Evolutionary conservation across 495 filamentous ascomycete species (phyloP).

Genomic region (Hypoxylon intermedium): DNA sequence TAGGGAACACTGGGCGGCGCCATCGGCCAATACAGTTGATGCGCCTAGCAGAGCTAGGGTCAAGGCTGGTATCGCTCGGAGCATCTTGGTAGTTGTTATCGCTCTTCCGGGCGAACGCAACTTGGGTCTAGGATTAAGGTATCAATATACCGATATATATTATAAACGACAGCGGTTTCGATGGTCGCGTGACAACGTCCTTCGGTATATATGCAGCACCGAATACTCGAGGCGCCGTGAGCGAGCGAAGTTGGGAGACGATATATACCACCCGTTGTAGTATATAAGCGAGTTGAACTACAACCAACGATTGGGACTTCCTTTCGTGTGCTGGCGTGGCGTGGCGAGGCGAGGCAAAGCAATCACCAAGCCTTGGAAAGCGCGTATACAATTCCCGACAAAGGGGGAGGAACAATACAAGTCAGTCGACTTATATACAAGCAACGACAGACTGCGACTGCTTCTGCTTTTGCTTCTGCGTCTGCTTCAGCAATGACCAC

Average conservation of each 20-base stretch:
- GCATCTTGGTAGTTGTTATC: constrained; percentile 36
- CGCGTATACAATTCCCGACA: constrained; percentile 15
- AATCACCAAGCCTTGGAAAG: constrained; percentile 4
- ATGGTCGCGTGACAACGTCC: constrained; percentile 6
- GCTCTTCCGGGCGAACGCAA: constrained; percentile 10
- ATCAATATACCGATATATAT: constrained; percentile 26
- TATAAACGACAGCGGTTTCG: constrained; percentile 5
- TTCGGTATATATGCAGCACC: constrained; percentile 19
- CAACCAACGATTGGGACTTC: constrained; percentile 12
- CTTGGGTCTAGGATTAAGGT: constrained; percentile 20
- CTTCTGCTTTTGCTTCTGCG: too few species aligned
- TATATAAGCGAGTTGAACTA: constrained; percentile 1
- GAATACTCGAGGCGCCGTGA: constrained; percentile 7
- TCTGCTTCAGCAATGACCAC: constrained; percentile 10
- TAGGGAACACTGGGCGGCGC: constrained; percentile 45
- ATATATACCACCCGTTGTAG: constrained; percentile 3
- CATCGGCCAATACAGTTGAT: constrained; percentile 46
- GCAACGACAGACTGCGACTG: constrained; percentile 13
- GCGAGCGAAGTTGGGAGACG: constrained; percentile 22
- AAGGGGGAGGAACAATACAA: constrained; percentile 9
- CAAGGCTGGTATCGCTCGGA: constrained; percentile 46
- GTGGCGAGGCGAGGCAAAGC: constrained; percentile 3
- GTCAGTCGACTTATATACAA: constrained; percentile 30
- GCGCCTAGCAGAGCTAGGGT: constrained; percentile 53
- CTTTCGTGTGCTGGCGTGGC: constrained; percentile 5